Percentiles rank a stretch among this genome's conserved stretches.
phyloP scores from a whole-genome alignment of 495 filamentous ascomycete genomes.

The Xylaria acuta region DNA sequence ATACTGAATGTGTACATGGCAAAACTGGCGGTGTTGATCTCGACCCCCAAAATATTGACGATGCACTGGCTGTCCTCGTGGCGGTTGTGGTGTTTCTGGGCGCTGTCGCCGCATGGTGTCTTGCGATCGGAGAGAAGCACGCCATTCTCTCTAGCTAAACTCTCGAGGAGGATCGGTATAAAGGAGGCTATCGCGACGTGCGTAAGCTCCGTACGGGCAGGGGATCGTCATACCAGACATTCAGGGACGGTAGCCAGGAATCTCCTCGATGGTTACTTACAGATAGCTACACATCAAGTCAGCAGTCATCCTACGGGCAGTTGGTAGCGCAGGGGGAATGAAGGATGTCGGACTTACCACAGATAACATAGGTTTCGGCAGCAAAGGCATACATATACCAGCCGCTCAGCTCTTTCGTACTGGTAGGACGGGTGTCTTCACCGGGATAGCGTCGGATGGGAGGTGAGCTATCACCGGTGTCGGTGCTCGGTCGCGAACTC shows the following conservation, averaged over 20 bases:
- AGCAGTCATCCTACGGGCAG: slow-evolving; percentile 20
- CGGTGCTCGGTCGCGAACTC: slow-evolving; percentile 40
- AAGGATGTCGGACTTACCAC: slow-evolving; percentile 63
- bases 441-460: slow-evolving; percentile 64
- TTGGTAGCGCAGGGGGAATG: slow-evolving; percentile 23
- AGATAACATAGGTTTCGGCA: slow-evolving; percentile 96
- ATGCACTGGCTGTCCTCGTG: slow-evolving; percentile 74
- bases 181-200: slow-evolving; percentile 72
- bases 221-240: neutral
- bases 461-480: slow-evolving; percentile 27
- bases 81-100: slow-evolving; percentile 37
- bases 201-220: slow-evolving; percentile 26
- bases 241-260: neutral
- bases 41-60: slow-evolving; percentile 77
- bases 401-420: slow-evolving; percentile 82
- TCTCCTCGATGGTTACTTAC: slow-evolving; percentile 31
- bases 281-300: slow-evolving; percentile 36
- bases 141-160: slow-evolving; percentile 87
- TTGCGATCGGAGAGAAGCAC: slow-evolving; percentile 77
- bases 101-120: slow-evolving; percentile 68
- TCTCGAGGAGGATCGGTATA: slow-evolving; percentile 95
- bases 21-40: slow-evolving; percentile 96
- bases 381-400: slow-evolving; percentile 98
- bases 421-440: slow-evolving; percentile 88
- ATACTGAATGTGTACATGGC: slow-evolving; percentile 98